These are phyloP conservation scores for Pythium graminicola DNA, from an alignment of 352 stramenopile genomes.

Conservation along the genomic window DNA sequence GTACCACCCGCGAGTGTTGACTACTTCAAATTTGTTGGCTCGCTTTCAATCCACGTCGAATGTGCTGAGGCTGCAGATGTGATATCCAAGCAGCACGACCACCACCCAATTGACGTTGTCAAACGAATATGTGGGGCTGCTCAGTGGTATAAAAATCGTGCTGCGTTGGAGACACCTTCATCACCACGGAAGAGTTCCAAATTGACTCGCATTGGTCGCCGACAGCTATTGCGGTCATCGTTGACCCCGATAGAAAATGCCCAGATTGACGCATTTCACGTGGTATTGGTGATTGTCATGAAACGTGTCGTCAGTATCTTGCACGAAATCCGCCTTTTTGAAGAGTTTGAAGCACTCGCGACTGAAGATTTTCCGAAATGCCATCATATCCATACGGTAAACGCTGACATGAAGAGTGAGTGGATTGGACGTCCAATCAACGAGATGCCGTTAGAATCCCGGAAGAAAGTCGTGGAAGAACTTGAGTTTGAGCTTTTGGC, in stretches of 20 bases:
- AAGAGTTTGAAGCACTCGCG: constrained; percentile 47
- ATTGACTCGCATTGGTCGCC: constrained; percentile 37
- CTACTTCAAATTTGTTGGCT: constrained; percentile 54
- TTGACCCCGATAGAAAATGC: constrained; percentile 52
- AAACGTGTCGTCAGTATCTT: constrained; percentile 48
- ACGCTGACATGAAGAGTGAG: constrained; percentile 35
- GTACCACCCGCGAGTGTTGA: constrained; percentile 30
- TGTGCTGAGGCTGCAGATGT: constrained; percentile 14
- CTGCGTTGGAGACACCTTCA: constrained; percentile 1
- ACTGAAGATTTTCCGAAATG: constrained; percentile 45
- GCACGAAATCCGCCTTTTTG: constrained; percentile 50
- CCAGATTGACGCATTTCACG: constrained; percentile 56
- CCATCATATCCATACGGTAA: constrained; percentile 46
- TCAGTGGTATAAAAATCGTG: constrained; percentile 14
- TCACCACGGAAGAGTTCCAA: constrained; percentile 3
- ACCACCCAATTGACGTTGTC: background rate
- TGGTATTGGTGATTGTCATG: constrained; percentile 42
- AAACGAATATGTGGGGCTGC: constrained; percentile 12
- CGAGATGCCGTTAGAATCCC: constrained; percentile 40
- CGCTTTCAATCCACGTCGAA: constrained; percentile 31
- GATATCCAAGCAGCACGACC: constrained; percentile 8
- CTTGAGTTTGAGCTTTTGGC: constrained; percentile 64
- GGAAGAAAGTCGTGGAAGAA: constrained; percentile 50
- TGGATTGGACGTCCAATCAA: constrained; percentile 50
- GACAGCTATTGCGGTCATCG: constrained; percentile 39